phyloP scores from a whole-genome alignment of 805 yeast species.

The Candida schatavii region DNA sequence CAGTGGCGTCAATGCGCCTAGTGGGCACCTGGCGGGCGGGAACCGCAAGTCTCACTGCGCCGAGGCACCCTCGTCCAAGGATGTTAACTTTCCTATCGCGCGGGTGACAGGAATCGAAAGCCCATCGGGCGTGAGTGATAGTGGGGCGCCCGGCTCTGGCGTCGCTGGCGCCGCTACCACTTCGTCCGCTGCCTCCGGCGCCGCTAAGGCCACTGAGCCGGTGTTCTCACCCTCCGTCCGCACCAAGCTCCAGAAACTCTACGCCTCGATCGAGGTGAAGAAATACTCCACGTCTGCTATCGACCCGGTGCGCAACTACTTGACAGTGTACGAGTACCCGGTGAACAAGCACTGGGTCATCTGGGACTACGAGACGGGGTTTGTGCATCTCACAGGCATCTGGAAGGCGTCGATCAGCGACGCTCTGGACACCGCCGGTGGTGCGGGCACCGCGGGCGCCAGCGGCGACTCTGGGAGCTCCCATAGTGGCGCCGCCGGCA shows the following conservation, averaged over 20 bases:
- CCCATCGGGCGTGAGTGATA: neutral
- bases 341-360: constrained; percentile 71
- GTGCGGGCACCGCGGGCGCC: too few relatives aligned
- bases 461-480: constrained; percentile 9
- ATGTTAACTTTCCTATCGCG: constrained; percentile 3
- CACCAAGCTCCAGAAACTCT: constrained; percentile 8
- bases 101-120: neutral
- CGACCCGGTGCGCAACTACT: constrained; percentile 59
- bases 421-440: constrained; percentile 5
- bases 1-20: neutral
- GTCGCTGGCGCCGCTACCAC: neutral
- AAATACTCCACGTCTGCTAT: constrained; percentile 69
- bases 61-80: constrained; percentile 3
- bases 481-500: constrained; percentile 44
- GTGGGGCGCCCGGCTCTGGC: neutral
- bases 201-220: neutral
- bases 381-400: constrained; percentile 82
- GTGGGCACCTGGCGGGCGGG: neutral
- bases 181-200: neutral
- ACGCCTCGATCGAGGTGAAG: constrained; percentile 27
- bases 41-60: constrained; percentile 4
- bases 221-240: neutral
- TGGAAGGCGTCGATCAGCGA: constrained; percentile 59
- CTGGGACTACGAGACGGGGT: constrained; percentile 85
- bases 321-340: constrained; percentile 70